Percentiles rank a stretch among this genome's conserved stretches.
Conservation (phyloP, 768 basidiomycete species). For the Naganishia randhawae region DNA sequence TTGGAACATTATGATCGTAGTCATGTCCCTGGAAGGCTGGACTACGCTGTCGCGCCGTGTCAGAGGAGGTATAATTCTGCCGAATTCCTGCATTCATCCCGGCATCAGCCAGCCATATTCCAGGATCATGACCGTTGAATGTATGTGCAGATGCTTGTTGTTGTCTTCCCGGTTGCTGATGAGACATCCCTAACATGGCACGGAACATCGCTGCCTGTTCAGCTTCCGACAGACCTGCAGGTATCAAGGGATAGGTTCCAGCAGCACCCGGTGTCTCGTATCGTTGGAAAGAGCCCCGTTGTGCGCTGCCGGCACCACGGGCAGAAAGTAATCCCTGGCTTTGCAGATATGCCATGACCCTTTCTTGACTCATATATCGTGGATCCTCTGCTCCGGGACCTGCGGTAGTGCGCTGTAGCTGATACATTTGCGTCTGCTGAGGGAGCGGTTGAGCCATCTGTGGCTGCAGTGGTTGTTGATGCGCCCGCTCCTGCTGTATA, state of each 20-base stretch:
- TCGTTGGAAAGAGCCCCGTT: neutral
- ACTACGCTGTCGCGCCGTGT: neutral
- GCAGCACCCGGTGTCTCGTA: neutral
- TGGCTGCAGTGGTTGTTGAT: slow-evolving; percentile 2
- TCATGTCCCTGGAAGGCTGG: neutral
- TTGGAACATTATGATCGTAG: slow-evolving; percentile 5
- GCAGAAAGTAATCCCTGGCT: slow-evolving; percentile 6
- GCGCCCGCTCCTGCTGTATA: neutral
- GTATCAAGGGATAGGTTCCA: neutral
- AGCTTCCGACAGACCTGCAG: neutral
- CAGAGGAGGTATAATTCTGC: neutral
- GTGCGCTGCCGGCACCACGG: neutral
- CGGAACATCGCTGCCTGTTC: slow-evolving; percentile 19
- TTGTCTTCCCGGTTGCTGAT: neutral
- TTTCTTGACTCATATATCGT: slow-evolving; percentile 13
- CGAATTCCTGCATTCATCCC: neutral
- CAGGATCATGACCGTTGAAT: neutral
- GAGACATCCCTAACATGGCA: slow-evolving; percentile 1
- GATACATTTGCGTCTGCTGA: slow-evolving; percentile 13
- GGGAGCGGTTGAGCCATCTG: neutral
- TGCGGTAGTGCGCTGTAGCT: neutral
- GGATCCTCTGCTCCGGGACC: neutral
- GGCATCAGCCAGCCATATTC: slow-evolving; percentile 13
- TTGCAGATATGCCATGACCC: slow-evolving; percentile 9
- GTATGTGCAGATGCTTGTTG: neutral